Evolutionary conservation across 768 basidiomycete species (phyloP), one percentile per base, ranked within the genome.

Genomic region (Termitomyces sp.): DNA sequence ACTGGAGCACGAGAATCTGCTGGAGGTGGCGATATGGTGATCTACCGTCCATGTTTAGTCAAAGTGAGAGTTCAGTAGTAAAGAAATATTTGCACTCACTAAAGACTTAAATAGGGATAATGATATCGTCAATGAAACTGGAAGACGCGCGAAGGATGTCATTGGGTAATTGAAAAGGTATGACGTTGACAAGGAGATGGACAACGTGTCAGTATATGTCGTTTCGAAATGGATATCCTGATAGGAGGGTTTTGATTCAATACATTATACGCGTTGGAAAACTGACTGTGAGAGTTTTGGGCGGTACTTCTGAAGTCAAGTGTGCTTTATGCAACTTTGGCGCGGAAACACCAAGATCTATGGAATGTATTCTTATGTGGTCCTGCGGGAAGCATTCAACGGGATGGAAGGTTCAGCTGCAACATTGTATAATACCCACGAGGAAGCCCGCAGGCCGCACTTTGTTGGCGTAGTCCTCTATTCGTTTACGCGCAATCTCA

Each of bases 81-180:
- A 34, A 18, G 8, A 36, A 37, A 8, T 16, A 33, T 11, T 24
- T 15, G 30, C 12, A 72, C 82, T 73, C 68, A 85, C 90, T 44
- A 79, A 76, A 33, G 88, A 85, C 61, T 86, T 81, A 72, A 92
- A 91, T 56, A 86, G 75, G 15, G 88, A 87, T 47, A 93, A 77
- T 0, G 88, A 88, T 48, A 93, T 85, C 0, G 89, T 89, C 48
- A 95, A 76, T 20, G 88, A 90, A 54, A 93, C 84, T 6, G 92
- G 92, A 39, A 94, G 79, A 34, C 89, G 86, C 4, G 91, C 91
- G 67, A 93, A 93, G 41, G 83, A 93, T 33, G 79, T 78, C 81
- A 81, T 90, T 59, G 84, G 94, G 73, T 89, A 97, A 75, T 87
- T 94, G 79, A 85, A 93, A 58, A 87, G 82, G 72, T 85, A 92